These are phyloP conservation scores for Scleroderma bovista DNA, from an alignment of 768 basidiomycete species.

Conservation along the genomic window DNA sequence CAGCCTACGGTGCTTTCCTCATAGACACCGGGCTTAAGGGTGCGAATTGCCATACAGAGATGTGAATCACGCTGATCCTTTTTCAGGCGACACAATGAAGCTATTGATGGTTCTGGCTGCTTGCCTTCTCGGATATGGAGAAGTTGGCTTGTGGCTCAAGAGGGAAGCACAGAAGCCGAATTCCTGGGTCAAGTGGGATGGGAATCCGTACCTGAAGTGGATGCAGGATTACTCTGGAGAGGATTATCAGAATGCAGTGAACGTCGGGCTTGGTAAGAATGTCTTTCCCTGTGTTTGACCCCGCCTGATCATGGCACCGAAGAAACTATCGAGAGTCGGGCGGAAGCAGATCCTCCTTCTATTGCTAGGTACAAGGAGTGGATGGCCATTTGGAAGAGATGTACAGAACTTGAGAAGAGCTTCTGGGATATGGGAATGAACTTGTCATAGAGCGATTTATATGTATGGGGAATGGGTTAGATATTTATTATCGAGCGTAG, in stretches of 20 bases:
- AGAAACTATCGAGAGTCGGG: constrained; percentile 73
- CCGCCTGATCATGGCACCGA: constrained; percentile 1
- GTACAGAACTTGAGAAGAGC: constrained; percentile 69
- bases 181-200: constrained; percentile 53
- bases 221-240: constrained; percentile 76
- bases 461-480: too few species aligned
- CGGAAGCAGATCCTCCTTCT: constrained; percentile 60
- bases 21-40: constrained; percentile 74
- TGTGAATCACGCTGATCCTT: not conserved
- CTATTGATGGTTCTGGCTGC: constrained; percentile 79
- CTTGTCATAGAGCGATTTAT: not conserved
- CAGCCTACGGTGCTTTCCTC: constrained; percentile 84
- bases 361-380: constrained; percentile 55
- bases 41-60: constrained; percentile 14
- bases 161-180: constrained; percentile 40
- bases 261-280: constrained; percentile 61
- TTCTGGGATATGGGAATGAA: constrained; percentile 80
- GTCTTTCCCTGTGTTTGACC: not conserved
- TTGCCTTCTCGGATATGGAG: constrained; percentile 88
- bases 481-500: too few species aligned
- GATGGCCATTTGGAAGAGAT: constrained; percentile 66
- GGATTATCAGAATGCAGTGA: constrained; percentile 68
- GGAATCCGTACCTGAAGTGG: constrained; percentile 73
- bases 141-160: constrained; percentile 82
- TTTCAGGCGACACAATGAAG: constrained; percentile 59